Conservation (phyloP, 1,284 basidiomycete species). For the Pyrrhoderma lamaoense region DNA sequence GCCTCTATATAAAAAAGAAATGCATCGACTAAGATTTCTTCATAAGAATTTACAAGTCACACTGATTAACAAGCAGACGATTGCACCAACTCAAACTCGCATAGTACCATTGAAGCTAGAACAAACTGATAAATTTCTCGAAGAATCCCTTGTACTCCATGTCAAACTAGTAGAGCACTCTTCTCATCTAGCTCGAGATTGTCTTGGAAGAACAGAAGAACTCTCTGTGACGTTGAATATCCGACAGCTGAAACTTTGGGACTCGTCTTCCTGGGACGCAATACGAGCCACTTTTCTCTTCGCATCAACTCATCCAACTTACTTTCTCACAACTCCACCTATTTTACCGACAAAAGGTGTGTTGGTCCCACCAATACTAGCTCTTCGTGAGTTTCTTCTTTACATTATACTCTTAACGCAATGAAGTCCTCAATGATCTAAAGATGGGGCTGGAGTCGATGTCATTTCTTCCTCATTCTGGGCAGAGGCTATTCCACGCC, state of each 20-base stretch:
- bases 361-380: slow-evolving; percentile 45
- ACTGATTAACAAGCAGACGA: background rate
- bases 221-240: slow-evolving; percentile 29
- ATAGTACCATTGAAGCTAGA: slow-evolving; percentile 17
- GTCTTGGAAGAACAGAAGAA: slow-evolving; percentile 20
- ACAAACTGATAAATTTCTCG: slow-evolving; percentile 9
- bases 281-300: slow-evolving; percentile 57
- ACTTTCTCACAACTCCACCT: slow-evolving; percentile 54
- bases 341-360: slow-evolving; percentile 20
- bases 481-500: slow-evolving; percentile 51
- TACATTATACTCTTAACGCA: background rate
- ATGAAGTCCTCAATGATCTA: background rate
- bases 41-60: background rate
- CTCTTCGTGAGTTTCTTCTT: slow-evolving; percentile 47
- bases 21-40: background rate
- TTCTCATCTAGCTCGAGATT: slow-evolving; percentile 24
- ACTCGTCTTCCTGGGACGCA: slow-evolving; percentile 26
- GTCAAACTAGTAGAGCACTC: slow-evolving; percentile 15
- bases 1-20: no score
- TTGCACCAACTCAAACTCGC: slow-evolving; percentile 19
- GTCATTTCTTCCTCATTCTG: slow-evolving; percentile 48
- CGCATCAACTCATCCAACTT: slow-evolving; percentile 44
- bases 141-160: slow-evolving; percentile 3
- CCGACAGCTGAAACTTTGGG: slow-evolving; percentile 37
- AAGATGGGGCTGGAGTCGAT: slow-evolving; percentile 78